Evolutionary conservation across 2,329 filamentous ascomycete genomes (phyloP), one percentile per base, ranked within the genome.

Genomic region (Ustulina deusta): DNA sequence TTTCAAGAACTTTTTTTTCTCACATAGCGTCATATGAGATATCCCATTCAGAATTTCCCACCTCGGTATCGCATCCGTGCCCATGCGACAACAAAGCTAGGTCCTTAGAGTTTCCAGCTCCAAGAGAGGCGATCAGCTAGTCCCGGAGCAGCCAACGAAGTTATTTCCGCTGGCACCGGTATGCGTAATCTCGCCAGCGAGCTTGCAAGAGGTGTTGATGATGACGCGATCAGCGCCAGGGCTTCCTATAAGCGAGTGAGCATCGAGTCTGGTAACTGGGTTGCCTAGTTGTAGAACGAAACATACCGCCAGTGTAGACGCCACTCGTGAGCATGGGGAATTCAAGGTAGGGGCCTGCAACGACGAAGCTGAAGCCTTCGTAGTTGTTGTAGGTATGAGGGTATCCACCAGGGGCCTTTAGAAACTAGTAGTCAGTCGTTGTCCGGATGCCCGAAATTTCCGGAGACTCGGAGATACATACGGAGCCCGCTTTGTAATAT

Each of bases 191-290:
- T 86, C 81, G 42, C 89, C 90, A 15, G 89, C 90, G 51, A 87
- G 83, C 65, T 84, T 66, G 72, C 89, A 86, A 17, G 79, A 68
- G 0, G 75, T 81, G 75, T 88, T 90, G 80, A 92, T 88, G 10
- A 92, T 77, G 61, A 92, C 87, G 57, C 90, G 87, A 76, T 92
- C 90, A 20, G 90, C 80, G 42, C 90, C 90, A 0, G 90, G 90
- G 1, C 84, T 86, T 22, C 87, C 88, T 85, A 42, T 57, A 32
- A 25, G 7, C 51, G 32, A 49, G 25, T 56, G 25, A 66, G 38
- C 22, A 15, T 29, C 3, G 27, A 20, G 20, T 54, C 22, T 15
- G 15, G 20, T n/a, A 22, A 29, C 10, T 17, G 3, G 22, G 11
- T 38, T 13, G 25, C 5, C 1, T 9, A 20, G 4, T 6, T 13